Evolutionary conservation across 2,329 filamentous ascomycete genomes (phyloP).

Genomic region (Lasiodiplodia hormozganensis): DNA sequence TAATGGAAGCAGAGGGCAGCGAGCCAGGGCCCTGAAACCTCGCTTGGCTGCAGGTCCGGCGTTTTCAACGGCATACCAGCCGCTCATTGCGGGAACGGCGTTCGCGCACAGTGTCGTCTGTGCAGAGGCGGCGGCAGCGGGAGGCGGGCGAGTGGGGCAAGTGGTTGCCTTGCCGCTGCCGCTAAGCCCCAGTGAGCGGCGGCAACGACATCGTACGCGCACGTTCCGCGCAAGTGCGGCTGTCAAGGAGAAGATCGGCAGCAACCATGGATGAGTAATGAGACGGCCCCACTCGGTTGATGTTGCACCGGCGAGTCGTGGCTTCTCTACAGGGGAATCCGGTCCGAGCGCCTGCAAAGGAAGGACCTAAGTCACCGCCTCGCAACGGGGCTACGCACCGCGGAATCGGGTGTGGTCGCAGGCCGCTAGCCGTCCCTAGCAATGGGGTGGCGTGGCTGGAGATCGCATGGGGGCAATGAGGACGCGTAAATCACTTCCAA

Average conservation of each 20-base stretch:
- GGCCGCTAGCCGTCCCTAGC: too few species aligned
- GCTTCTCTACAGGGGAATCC: background rate
- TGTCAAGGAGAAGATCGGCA: background rate
- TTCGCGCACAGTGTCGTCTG: background rate
- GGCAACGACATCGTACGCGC: background rate
- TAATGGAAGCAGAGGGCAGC: background rate
- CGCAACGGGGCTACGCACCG: too few species aligned
- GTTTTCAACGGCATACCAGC: background rate
- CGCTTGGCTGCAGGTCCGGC: constrained; percentile 1
- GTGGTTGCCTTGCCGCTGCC: too few species aligned
- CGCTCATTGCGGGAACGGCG: background rate
- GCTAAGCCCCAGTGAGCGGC: too few species aligned
- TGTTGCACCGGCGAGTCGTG: background rate
- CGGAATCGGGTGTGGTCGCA: too few species aligned
- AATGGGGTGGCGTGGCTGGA: too few species aligned
- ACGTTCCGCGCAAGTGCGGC: too few species aligned
- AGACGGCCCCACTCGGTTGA: background rate
- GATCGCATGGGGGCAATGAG: background rate
- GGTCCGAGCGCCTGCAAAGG: background rate
- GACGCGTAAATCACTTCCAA: background rate
- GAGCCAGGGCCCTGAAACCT: constrained; percentile 2
- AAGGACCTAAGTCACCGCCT: background rate
- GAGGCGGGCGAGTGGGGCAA: background rate
- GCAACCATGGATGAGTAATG: background rate
- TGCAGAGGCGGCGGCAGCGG: background rate